These are phyloP conservation scores for Metschnikowia hibisci DNA, from an alignment of 805 yeast genomes.

Conservation along the genomic window DNA sequence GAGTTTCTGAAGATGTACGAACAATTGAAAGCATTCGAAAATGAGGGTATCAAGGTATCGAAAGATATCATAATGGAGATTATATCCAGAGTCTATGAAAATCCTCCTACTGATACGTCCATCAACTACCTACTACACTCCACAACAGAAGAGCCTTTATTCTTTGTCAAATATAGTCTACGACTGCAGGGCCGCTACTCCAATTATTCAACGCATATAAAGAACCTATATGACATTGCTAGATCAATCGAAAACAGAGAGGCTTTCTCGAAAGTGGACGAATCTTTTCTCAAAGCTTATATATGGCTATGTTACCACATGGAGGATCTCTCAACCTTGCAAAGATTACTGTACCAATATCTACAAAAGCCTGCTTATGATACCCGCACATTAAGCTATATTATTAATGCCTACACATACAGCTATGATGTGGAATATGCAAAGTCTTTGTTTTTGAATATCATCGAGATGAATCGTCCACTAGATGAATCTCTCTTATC, in stretches of 20 bases:
- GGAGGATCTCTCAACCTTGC: constrained; percentile 27
- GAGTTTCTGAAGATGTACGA: constrained; percentile 12
- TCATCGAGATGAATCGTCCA: constrained; percentile 21
- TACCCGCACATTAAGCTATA: constrained; percentile 26
- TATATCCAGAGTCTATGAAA: constrained; percentile 13
- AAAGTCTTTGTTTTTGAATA: constrained; percentile 23
- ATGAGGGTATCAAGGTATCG: constrained; percentile 7
- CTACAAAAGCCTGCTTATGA: constrained; percentile 19
- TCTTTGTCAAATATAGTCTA: constrained; percentile 9
- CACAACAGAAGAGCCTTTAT: constrained; percentile 13
- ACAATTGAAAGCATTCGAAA: constrained; percentile 8
- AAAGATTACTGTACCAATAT: constrained; percentile 21
- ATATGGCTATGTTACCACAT: constrained; percentile 37
- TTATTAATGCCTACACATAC: constrained; percentile 26
- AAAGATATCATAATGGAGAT: constrained; percentile 13
- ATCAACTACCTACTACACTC: constrained; percentile 13
- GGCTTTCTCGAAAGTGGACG: constrained; percentile 7
- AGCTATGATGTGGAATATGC: constrained; percentile 34
- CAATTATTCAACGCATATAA: constrained; percentile 18
- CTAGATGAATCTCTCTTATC: constrained; percentile 27
- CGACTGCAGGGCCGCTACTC: constrained; percentile 8
- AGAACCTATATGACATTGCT: constrained; percentile 21
- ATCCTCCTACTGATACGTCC: constrained; percentile 11
- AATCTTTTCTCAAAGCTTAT: constrained; percentile 22
- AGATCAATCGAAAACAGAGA: constrained; percentile 16